phyloP scores from a whole-genome alignment of 768 basidiomycete species.

The Xerocomellus chrysenteron region DNA sequence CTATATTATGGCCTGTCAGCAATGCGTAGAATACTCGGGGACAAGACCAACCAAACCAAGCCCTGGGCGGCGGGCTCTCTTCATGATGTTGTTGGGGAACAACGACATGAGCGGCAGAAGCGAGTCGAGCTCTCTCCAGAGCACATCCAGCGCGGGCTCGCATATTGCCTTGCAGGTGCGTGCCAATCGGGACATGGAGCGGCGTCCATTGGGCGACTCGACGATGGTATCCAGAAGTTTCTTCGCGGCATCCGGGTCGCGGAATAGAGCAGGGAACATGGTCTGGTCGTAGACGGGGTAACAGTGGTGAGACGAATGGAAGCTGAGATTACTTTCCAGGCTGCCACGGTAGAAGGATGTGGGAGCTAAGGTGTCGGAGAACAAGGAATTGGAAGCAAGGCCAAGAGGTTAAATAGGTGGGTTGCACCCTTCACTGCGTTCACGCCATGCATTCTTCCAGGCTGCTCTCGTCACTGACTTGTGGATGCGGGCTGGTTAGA shows the following conservation, averaged over 20 bases:
- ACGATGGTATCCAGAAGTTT: constrained; percentile 51
- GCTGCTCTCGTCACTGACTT: constrained; percentile 28
- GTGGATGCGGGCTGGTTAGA: constrained; percentile 32
- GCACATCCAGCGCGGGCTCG: constrained; percentile 65
- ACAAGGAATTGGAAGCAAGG: constrained; percentile 39
- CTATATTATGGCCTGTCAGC: constrained; percentile 34
- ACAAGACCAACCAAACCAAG: constrained; percentile 64
- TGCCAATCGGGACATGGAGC: constrained; percentile 66
- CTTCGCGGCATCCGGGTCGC: constrained; percentile 58
- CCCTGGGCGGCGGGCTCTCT: constrained; percentile 69
- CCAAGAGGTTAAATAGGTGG: constrained; percentile 27
- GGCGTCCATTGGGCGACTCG: constrained; percentile 62
- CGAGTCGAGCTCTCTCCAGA: constrained; percentile 80
- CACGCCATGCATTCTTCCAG: constrained; percentile 40
- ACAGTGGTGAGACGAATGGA: constrained; percentile 36
- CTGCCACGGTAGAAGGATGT: constrained; percentile 34
- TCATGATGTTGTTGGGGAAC: constrained; percentile 67
- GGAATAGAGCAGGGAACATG: constrained; percentile 54
- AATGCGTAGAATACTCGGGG: background rate
- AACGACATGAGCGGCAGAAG: constrained; percentile 68
- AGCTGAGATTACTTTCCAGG: constrained; percentile 26
- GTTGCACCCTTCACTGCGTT: constrained; percentile 44
- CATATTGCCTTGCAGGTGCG: constrained; percentile 73
- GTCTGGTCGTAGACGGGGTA: constrained; percentile 51
- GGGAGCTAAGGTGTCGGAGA: constrained; percentile 37